phyloP scores from a whole-genome alignment of 2,329 filamentous ascomycete species.

The Microsporum ferrugineum region DNA sequence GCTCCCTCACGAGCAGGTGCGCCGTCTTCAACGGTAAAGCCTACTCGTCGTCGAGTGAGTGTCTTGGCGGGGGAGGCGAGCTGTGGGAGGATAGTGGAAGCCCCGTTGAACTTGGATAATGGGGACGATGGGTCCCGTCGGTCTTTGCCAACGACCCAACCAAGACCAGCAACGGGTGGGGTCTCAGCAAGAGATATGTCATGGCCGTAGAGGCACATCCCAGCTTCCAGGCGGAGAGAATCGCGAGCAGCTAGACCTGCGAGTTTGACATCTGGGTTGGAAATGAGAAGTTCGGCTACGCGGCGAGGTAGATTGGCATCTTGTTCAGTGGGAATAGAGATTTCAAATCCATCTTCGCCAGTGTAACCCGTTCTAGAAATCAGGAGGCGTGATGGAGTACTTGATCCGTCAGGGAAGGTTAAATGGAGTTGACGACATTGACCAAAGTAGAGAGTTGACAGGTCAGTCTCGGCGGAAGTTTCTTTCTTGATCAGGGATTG shows the following conservation, averaged over 20 bases:
- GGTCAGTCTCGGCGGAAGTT: conserved; percentile 36
- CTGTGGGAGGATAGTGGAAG: conserved; percentile 64
- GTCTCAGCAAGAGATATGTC: conserved; percentile 74
- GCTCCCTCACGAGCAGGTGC: conserved; percentile 84
- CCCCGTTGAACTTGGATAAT: conserved; percentile 69
- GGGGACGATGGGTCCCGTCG: conserved; percentile 44
- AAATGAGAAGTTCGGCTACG: conserved; percentile 59
- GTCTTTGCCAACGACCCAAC: conserved; percentile 77
- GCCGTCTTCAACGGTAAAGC: conserved; percentile 64
- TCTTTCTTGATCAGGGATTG: conserved; percentile 46
- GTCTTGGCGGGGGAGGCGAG: conserved; percentile 47
- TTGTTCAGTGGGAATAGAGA: conserved; percentile 63
- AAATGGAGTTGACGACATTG: conserved; percentile 57
- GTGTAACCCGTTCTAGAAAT: conserved; percentile 90
- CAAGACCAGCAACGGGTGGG: conserved; percentile 53
- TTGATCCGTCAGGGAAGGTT: conserved; percentile 45
- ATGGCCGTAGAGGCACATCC: conserved; percentile 99
- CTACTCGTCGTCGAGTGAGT: conserved; percentile 62
- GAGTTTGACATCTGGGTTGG: conserved; percentile 56
- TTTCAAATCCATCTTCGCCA: conserved; percentile 95
- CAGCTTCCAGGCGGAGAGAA: conserved; percentile 84
- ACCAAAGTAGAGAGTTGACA: conserved; percentile 71
- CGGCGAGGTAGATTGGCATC: conserved; percentile 36
- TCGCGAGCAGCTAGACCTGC: conserved; percentile 86
- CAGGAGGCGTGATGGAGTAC: conserved; percentile 46